Evolutionary conservation across 2,329 filamentous ascomycete genomes (phyloP), one percentile per base, ranked within the genome.

Genomic region (Cercospora sp.): DNA sequence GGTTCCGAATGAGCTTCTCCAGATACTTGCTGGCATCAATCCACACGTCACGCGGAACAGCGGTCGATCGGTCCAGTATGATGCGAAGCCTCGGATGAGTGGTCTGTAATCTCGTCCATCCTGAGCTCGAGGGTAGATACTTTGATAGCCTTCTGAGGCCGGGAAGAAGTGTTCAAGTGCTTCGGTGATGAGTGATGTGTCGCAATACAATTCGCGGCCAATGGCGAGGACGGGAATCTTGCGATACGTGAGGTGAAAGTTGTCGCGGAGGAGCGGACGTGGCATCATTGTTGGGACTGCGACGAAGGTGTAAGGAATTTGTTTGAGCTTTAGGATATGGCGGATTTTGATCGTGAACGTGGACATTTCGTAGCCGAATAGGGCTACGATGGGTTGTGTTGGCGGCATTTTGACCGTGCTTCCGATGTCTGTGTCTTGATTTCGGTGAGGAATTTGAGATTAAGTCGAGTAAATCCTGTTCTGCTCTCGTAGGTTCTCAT

Each of bases 61-160:
- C 0, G 80, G 77, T 30, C 79, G 64, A 67, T 82, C 80, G 2
- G 76, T 78, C 80, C 80, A 81, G 68, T 80, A 81, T n/a, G 72
- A 76, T 2, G 80, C 77, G 39, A 81, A 80, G 0, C 79, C 79
- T n/a, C 80, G 71, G 4, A 77, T 79, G 2, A 81, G 65, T 0
- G 75, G 73, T 6, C 76, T 61, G 63, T 82, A 80, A n/a, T 71
- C 69, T 72, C 79, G 75, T 1, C 75, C 75, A 42, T 76, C 77
- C 3, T 72, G 59, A 2, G 75, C 72, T 5, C 65, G 59, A 1
- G 79, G 80, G 67, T 81, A 81, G 5, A 81, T 71, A 12, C 75
- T 75, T 7, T 74, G 74, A 60, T 75, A 80, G n/a, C 77, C 77
- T n/a, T 75, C 74, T 10, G 69, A 67, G 33, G 66, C 63, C 2